Base-by-base conservation (phyloP, 164 flowering plant species). In the Tetrastigma voinierianum region DNA sequence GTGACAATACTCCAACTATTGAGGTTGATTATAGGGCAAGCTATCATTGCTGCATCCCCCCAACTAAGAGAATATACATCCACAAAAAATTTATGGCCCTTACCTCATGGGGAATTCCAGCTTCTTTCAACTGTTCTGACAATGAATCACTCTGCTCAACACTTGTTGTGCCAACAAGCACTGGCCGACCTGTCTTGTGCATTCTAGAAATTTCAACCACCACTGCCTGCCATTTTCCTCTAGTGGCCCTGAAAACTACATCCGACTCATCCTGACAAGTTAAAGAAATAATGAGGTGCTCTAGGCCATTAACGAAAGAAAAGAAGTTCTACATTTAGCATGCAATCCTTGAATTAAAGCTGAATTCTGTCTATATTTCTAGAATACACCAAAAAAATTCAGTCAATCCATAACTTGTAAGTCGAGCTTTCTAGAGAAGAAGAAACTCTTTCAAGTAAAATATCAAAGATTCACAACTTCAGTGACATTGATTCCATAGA, bases 121-220 rank as follows among this genome's bases (percentile, higher is more conserved):
- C 95, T 87, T 96, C 95, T 63, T 69, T 73, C 75, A 96, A 81
- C 76, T 87, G 94, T 58, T 70, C 83, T 49, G 98, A 90, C 67
- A 96, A 69, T 44, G 87, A 75, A 70, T 96, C 98, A 78, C 98
- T 92, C 77, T 90, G 97, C 77, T 96, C 99, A 76, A 96, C 99
- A 72, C 99, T 96, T 44, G 99, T 96, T 70, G 99, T 96, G 57
- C 99, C 99, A 64, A 93, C 99, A 77, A 96, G 96, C 60, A 96
- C 93, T 10, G 99, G 97, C n/a, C 95, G 90, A 43, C 98, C 97
- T 68, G 95, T 88, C 82, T 88, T 95, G 71, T 92, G 70, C 97
- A 95, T 92, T 83, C 97, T 83, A 59, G 97, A 85, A 62, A 95
- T 90, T 80, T 95, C 99, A 25, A 90, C 97, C 51, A 92, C 96